Evolutionary conservation across 2,329 filamentous ascomycete species (phyloP), one percentile per base, ranked within the genome.

Genomic region (Epichloe typhina): DNA sequence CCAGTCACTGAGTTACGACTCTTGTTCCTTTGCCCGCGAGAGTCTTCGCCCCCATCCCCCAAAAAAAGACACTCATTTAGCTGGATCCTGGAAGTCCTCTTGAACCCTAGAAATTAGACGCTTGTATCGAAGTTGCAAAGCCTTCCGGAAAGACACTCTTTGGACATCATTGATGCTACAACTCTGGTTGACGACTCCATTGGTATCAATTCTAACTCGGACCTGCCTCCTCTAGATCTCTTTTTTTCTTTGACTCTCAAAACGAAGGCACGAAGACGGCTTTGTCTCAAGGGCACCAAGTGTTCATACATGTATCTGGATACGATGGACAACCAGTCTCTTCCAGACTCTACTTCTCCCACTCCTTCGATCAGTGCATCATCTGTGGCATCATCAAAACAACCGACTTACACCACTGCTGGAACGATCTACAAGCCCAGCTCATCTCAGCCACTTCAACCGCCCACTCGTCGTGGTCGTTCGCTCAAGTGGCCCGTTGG

Each of bases 361-460:
- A 52, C 58, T 49, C 50, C 55, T 42, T 58, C 59, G 35, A 56
- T 55, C 43, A 59, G 57, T 42, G 38, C 50, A 33, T 41, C 53
- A 17, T 55, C 58, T 47, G 51, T 52, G 31, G 57, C 57, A 38
- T 53, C 57, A 37, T 56, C 53, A 52, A 64, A 59, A 50, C 68
- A 69, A 54, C 65, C 66, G 26, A 72, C 69, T 43, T 79, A 77
- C 58, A 79, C 75, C 15, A 79, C 76, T 7, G 76, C 76, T 21
- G 76, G 76, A n/a, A 77, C 76, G 4, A 66, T 76, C 45, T 78
- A 75, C 62, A 74, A 75, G 36, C 73, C 75, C 3, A 67, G 67
- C 52, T 62, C 67, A 13, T 60, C 67, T 13, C 66, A 69, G 41
- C 72, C 72, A 13, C 64, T 78, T 26, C 74, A 77, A 54, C 69